These are phyloP conservation scores for Trichoderma orchidacearum DNA, from an alignment of 495 filamentous ascomycete species.

Conservation along the genomic window DNA sequence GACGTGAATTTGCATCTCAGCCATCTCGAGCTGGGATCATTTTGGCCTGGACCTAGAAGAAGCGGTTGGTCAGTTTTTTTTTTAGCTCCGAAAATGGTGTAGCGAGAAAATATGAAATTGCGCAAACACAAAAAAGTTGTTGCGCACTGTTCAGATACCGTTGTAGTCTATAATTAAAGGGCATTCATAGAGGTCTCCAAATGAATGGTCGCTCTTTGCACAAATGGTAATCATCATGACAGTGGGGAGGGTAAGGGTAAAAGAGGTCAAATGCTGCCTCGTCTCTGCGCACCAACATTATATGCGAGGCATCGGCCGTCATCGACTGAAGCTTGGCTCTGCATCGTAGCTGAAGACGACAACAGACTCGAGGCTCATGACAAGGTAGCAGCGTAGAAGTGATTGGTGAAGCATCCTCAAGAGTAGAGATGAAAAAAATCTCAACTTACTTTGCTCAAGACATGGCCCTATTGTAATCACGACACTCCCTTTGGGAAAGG, in stretches of 20 bases:
- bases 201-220: slow-evolving; percentile 45
- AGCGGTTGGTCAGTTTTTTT: neutral
- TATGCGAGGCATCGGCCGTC: too few relatives aligned
- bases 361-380: too few relatives aligned
- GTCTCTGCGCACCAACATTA: too few relatives aligned
- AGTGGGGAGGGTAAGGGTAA: slow-evolving; percentile 7
- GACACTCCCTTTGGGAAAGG: neutral
- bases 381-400: slow-evolving; percentile 14
- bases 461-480: neutral
- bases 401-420: slow-evolving; percentile 29
- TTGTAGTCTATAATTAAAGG: slow-evolving; percentile 80
- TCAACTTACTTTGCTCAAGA: neutral
- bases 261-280: neutral
- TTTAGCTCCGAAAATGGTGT: neutral
- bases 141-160: slow-evolving; percentile 74
- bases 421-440: neutral
- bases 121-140: slow-evolving; percentile 2
- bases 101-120: neutral
- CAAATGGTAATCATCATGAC: slow-evolving; percentile 47
- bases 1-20: slow-evolving; percentile 17
- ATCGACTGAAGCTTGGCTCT: too few relatives aligned
- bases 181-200: slow-evolving; percentile 67
- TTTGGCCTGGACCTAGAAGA: slow-evolving; percentile 12
- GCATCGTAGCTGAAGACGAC: too few relatives aligned
- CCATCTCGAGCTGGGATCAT: slow-evolving; percentile 25